Evolutionary conservation across 768 basidiomycete species (phyloP), one percentile per base, ranked within the genome.

Genomic region (Trametes cubensis): DNA sequence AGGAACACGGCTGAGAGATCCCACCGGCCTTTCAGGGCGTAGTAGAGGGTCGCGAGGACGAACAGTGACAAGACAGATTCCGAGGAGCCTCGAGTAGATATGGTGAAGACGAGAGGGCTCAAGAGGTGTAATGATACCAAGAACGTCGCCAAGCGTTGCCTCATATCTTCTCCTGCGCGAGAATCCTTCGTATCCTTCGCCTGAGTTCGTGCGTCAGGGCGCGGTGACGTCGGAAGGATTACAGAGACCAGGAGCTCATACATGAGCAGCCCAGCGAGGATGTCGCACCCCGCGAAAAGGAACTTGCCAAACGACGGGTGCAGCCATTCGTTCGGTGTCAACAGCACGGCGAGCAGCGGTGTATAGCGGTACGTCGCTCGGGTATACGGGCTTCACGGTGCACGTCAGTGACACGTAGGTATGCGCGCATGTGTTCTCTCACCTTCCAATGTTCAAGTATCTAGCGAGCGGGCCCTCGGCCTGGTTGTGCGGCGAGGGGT

Each of bases 341-440:
- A 77, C 17, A 97, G 74, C 3, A 93, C 72, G 3, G 97, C 92
- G 14, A 99, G 83, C 34, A 99, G 77, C 7, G 97, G 97, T 0
- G 97, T 98, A 74, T 99, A 99, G 20, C 97, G 90, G 73, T 96
- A 99, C 0, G 97, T 99, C 67, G 90, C 85, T 42, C 97, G 83
- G 13, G 80, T 82, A 73, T 98, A 99, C 8, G 97, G 97, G 70
- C 93, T 98, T 28, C 69, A 51, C 17, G 23, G 54, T 38, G 11
- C 46, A 39, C 28, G 17, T 55, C 50, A 30, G 30, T 40, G 40
- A 26, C 20, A 46, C 26, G 14, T 28, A 14, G 25, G 1, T 1
- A 10, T 4, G 14, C 13, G 15, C 23, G 26, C 8, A 49, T 28
- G 13, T 3, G 11, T 1, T 5, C 20, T 85, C 92, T 78, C 72